phyloP scores from a whole-genome alignment of 164 flowering plant genomes.

The Buxus sempervirens region DNA sequence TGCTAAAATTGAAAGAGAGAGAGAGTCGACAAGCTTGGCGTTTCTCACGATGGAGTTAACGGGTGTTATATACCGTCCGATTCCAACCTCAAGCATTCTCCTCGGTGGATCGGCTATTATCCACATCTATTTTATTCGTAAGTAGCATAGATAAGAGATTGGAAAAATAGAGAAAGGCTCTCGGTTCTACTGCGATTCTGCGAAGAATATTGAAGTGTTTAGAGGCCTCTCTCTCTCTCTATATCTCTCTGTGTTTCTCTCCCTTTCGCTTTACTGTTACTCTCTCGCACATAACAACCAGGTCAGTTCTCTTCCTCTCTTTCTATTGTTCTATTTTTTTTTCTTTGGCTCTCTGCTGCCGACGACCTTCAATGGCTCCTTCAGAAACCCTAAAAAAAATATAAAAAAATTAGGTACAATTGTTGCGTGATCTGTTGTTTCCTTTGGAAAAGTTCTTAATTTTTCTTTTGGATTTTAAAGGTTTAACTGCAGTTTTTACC shows the following conservation, averaged over 20 bases:
- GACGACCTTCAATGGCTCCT: not conserved
- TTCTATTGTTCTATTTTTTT: not conserved
- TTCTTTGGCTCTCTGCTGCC: conserved; percentile 6
- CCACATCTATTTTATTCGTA: not conserved
- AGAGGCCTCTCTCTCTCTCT: not conserved
- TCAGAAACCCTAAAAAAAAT: not conserved
- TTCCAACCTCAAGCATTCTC: not conserved
- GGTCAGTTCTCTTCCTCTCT: not conserved
- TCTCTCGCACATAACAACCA: not conserved
- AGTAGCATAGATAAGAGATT: not conserved
- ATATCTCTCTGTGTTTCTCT: no score
- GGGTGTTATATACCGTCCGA: not conserved
- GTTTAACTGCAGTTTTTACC: no score
- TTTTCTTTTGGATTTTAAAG: no score
- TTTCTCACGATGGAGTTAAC: not conserved
- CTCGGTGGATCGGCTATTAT: not conserved
- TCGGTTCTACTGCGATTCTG: not conserved
- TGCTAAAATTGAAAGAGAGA: no score
- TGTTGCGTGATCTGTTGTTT: no score
- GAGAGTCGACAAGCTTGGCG: not conserved
- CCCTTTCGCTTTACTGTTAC: not conserved
- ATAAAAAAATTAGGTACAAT: no score
- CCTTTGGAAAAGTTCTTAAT: no score
- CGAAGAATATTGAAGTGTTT: not conserved
- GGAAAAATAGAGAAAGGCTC: not conserved